Evolutionary conservation across 305 asterid species (phyloP), one percentile per base, ranked within the genome.

Genomic region (Solanum chacoense): DNA sequence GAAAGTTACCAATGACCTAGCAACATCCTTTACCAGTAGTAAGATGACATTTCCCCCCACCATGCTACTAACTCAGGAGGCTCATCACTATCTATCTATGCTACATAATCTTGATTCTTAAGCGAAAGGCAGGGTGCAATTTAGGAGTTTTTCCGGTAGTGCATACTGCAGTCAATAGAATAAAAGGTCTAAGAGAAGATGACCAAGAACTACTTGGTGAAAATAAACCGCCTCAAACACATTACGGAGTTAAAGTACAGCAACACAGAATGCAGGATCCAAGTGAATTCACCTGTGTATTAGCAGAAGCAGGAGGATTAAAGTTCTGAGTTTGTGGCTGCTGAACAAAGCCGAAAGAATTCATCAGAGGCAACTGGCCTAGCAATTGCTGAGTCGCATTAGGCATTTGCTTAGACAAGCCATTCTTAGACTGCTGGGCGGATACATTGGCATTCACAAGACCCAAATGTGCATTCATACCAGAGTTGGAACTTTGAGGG

Each of bases 231-330:
- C 73, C 40, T 29, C 86, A 45, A 29, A 50, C 20, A 83, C 20
- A 31, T 20, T 29, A 29, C 2, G 18, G 38, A 45, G 69, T 80
- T 42, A 26, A 80, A 73, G 26, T 45, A 42, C 3, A 22, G 63
- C 40, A 40, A 12, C 85, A 88, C 26, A 65, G 79, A 20, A 31
- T 65, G 86, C 84, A 37, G 59, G 8, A 67, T 65, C 86, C 42
- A 83, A 42, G 38, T 42, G 28, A 32, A 69, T 14, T 29, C 29
- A 96, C 99, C 98, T 94, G 96, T 59, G 92, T 85, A 37, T 89
- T 90, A 3, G 91, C 88, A 89, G 93, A 90, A 89, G 90, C 89
- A 37, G 91, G 91, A 87, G 93, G 88, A 88, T 89, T 84, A 69
- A 36, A 74, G 42, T 83, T 83, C 86, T 91, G 89, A 78, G 86